A percentile compares a stretch with the other conserved stretches of the same genome.
phyloP scores from a whole-genome alignment of 371 early-diverging fungal species.

The Rhizopus sp. region DNA sequence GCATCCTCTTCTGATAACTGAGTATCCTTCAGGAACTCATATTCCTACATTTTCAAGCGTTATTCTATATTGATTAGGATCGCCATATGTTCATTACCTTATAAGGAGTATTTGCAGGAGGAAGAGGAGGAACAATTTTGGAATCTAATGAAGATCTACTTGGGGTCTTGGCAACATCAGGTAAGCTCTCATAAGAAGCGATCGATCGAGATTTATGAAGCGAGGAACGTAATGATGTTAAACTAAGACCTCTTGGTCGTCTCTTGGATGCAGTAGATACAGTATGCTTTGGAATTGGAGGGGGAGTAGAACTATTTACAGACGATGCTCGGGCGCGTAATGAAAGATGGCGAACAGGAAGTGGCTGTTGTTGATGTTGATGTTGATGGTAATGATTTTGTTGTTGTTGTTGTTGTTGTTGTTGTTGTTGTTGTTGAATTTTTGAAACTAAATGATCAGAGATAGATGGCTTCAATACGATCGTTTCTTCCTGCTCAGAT shows the following conservation, averaged over 20 bases:
- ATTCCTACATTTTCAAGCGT: conserved; percentile 15
- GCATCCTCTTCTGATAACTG: conserved; percentile 62
- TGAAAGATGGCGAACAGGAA: neutral
- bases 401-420: conserved; percentile 16
- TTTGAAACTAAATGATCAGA: neutral
- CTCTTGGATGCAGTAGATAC: conserved; percentile 18
- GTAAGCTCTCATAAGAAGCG: neutral
- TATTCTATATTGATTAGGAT: neutral
- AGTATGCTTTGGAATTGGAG: conserved; percentile 10
- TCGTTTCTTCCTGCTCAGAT: conserved; percentile 12
- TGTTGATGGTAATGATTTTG: conserved; percentile 23
- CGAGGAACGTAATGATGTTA: conserved; percentile 31
- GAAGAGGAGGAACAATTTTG: too few relatives aligned
- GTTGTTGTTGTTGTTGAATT: conserved; percentile 28
- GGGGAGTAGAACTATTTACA: conserved; percentile 14
- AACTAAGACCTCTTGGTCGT: conserved; percentile 37
- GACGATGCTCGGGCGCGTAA: conserved; percentile 19
- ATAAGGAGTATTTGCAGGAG: neutral
- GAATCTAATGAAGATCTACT: too few relatives aligned
- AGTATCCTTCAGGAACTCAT: conserved; percentile 76
- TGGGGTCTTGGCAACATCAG: neutral
- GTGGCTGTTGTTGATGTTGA: neutral
- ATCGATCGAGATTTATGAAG: conserved; percentile 16
- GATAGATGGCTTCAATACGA: conserved; percentile 12
- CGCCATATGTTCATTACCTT: neutral